These are phyloP conservation scores for Allantophomopsis lycopodina DNA, from an alignment of 2,329 filamentous ascomycete species.

Conservation along the genomic window DNA sequence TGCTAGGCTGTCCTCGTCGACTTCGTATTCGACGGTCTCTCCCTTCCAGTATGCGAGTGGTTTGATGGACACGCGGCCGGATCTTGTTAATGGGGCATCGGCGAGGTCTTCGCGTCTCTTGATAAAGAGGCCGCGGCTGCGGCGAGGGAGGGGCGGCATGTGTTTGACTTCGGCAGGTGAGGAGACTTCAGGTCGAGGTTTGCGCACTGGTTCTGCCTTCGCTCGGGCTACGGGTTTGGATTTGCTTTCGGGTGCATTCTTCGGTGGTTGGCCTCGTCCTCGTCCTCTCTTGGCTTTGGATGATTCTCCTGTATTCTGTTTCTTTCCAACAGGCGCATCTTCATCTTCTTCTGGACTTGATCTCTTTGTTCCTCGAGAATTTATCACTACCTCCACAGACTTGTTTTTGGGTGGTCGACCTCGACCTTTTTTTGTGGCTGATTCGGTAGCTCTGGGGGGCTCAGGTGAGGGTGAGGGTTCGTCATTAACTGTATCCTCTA, in stretches of 20 bases:
- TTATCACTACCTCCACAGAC: not conserved
- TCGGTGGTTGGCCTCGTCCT: not conserved
- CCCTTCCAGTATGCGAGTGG: conserved; percentile 81
- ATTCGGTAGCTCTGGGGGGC: conserved; percentile 1
- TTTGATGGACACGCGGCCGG: conserved; percentile 63
- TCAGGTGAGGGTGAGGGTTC: too few species aligned
- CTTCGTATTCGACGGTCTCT: conserved; percentile 60
- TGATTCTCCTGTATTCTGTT: not conserved
- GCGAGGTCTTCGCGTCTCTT: conserved; percentile 27
- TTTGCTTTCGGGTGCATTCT: not conserved
- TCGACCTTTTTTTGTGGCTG: conserved; percentile 3
- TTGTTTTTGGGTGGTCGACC: conserved; percentile 2
- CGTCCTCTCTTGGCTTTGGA: not conserved
- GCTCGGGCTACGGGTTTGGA: not conserved
- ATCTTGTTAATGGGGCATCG: conserved; percentile 46
- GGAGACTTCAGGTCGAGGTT: conserved; percentile 1
- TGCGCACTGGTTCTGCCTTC: not conserved
- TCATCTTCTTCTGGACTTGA: not conserved
- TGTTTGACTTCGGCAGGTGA: conserved; percentile 12
- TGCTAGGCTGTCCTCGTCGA: conserved; percentile 39
- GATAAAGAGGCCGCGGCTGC: conserved; percentile 32
- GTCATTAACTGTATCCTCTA: conserved; percentile 5
- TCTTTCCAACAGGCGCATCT: conserved; percentile 19
- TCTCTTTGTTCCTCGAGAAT: too few species aligned
- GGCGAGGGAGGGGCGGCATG: conserved; percentile 24